phyloP scores from a whole-genome alignment of 352 stramenopile genomes.

The Lagenidium giganteum region DNA sequence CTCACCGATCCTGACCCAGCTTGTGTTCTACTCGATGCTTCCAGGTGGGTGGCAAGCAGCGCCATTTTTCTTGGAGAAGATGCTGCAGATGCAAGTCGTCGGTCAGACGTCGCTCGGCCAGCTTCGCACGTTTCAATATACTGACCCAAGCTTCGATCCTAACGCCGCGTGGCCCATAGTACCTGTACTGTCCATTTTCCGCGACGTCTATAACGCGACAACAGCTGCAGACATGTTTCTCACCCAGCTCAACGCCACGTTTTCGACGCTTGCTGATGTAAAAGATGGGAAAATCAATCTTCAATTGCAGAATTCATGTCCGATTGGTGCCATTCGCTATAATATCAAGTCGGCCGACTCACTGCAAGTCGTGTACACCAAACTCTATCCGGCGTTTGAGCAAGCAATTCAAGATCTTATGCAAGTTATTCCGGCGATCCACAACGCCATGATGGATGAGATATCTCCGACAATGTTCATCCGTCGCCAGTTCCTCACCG shows the following conservation, averaged over 20 bases:
- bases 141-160: background rate
- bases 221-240: background rate
- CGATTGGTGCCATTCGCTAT: too few species aligned
- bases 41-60: background rate
- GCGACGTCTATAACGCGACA: background rate
- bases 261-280: background rate
- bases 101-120: conserved; percentile 1
- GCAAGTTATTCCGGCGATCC: background rate
- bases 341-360: too few species aligned
- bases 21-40: background rate
- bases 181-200: background rate
- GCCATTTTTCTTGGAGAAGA: background rate
- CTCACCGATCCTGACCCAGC: background rate
- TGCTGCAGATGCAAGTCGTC: background rate
- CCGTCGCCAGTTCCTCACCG: background rate
- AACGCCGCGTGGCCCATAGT: background rate
- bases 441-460: background rate
- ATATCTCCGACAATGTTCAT: background rate
- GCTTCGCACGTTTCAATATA: background rate
- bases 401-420: too few species aligned
- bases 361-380: too few species aligned
- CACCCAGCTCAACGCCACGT: background rate
- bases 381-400: too few species aligned
- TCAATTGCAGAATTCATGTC: background rate
- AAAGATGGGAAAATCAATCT: background rate